These are phyloP conservation scores for Moniliella sp. DNA, from an alignment of 1,284 basidiomycete species.

Conservation along the genomic window DNA sequence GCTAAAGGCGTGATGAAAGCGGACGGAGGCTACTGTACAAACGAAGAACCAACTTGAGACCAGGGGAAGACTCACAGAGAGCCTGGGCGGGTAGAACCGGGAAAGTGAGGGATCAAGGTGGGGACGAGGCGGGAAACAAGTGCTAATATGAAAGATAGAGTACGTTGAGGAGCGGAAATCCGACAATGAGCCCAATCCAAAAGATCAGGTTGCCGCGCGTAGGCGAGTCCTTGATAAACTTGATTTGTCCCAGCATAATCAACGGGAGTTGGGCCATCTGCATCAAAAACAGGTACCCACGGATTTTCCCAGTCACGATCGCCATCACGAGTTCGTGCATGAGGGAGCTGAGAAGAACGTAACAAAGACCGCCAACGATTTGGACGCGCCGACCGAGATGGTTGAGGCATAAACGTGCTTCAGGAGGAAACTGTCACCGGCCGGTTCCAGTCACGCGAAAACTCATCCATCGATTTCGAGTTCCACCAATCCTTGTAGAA, in stretches of 20 bases:
- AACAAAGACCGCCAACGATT: slow-evolving; percentile 58
- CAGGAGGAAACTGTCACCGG: slow-evolving; percentile 71
- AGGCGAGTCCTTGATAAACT: slow-evolving; percentile 14
- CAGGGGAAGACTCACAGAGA: too few species aligned
- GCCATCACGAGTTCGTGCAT: slow-evolving; percentile 92
- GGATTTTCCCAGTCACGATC: slow-evolving; percentile 34
- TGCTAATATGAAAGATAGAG: too few species aligned
- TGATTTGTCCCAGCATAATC: slow-evolving; percentile 57
- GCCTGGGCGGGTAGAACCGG: too few species aligned
- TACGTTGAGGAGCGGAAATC: too few species aligned
- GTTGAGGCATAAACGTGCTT: slow-evolving; percentile 74
- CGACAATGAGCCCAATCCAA: slow-evolving; percentile 60
- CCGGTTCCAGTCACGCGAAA: slow-evolving; percentile 37
- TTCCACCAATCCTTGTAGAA: slow-evolving; percentile 99
- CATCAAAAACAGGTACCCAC: slow-evolving; percentile 30
- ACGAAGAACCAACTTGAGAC: too few species aligned
- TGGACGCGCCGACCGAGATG: slow-evolving; percentile 53
- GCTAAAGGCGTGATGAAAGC: too few species aligned
- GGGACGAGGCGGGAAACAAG: too few species aligned
- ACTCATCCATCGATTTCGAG: slow-evolving; percentile 84
- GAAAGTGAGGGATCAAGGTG: too few species aligned
- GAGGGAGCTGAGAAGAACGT: slow-evolving; percentile 49
- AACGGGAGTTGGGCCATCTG: slow-evolving; percentile 78
- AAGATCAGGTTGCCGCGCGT: slow-evolving; percentile 47
- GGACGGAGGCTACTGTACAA: too few species aligned